These are phyloP conservation scores for Clonostachys solani DNA, from an alignment of 2,329 filamentous ascomycete species.

Conservation along the genomic window DNA sequence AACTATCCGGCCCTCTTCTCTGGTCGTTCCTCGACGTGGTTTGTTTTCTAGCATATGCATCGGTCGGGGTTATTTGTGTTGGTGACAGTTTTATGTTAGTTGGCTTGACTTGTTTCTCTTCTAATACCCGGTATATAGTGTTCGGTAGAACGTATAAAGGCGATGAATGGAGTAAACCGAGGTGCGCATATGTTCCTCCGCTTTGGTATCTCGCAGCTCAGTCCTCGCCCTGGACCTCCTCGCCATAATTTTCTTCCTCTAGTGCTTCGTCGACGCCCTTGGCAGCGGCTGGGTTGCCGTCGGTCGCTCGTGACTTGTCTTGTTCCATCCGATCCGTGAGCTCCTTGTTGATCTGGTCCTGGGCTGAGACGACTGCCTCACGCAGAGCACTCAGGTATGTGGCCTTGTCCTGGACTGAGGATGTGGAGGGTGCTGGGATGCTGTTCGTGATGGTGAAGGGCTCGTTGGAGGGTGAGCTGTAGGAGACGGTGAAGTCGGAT, in stretches of 20 bases:
- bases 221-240: slow-evolving; percentile 66
- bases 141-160: too few species aligned
- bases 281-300: slow-evolving; percentile 8
- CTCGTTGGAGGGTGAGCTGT: slow-evolving; percentile 45
- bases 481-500: slow-evolving; percentile 29
- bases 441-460: slow-evolving; percentile 36
- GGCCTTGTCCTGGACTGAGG: slow-evolving; percentile 44
- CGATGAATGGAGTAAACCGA: too few species aligned
- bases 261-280: slow-evolving; percentile 44
- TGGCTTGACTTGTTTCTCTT: slow-evolving; percentile 8
- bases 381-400: slow-evolving; percentile 58
- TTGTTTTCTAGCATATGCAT: slow-evolving; percentile 13
- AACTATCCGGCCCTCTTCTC: too few species aligned
- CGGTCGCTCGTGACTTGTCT: slow-evolving; percentile 48
- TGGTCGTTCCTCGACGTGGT: background rate
- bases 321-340: slow-evolving; percentile 72
- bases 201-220: slow-evolving; percentile 7
- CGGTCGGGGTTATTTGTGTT: slow-evolving; percentile 7
- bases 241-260: slow-evolving; percentile 79
- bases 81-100: slow-evolving; percentile 5
- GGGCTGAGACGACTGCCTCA: slow-evolving; percentile 50
- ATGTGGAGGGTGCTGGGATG: slow-evolving; percentile 24
- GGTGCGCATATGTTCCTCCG: too few species aligned
- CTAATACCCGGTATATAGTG: slow-evolving; percentile 16
- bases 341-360: slow-evolving; percentile 64